phyloP scores from a whole-genome alignment of 1,284 basidiomycete species.

The Moesziomyces globuligerus region DNA sequence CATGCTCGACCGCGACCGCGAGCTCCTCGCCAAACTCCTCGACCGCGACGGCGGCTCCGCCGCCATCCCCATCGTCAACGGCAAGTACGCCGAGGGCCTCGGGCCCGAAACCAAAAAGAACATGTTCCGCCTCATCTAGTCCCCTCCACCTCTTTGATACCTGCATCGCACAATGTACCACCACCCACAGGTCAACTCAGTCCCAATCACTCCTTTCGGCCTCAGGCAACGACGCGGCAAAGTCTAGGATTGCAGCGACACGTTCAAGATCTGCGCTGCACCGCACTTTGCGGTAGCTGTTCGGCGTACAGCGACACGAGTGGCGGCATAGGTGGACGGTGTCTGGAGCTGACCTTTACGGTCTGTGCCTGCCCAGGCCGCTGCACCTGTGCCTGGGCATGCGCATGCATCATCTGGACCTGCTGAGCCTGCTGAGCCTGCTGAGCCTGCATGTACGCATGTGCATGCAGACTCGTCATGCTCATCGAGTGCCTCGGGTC shows the following conservation, averaged over 20 bases:
- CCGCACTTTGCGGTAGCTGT: slow-evolving; percentile 28
- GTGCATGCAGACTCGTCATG: slow-evolving; percentile 38
- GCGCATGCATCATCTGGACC: slow-evolving; percentile 6
- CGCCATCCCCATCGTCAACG: slow-evolving; percentile 44
- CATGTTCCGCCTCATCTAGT: slow-evolving; percentile 53
- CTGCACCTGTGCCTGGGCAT: neutral
- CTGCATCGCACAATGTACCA: too few relatives aligned
- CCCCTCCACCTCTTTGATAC: too few relatives aligned
- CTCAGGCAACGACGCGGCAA: too few relatives aligned
- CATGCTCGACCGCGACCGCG: slow-evolving; percentile 44
- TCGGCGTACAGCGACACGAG: slow-evolving; percentile 33
- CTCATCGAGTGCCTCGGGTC: slow-evolving; percentile 35
- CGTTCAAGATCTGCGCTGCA: slow-evolving; percentile 5
- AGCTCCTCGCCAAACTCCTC: slow-evolving; percentile 39
- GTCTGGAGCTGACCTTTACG: slow-evolving; percentile 15
- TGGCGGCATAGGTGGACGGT: slow-evolving; percentile 12
- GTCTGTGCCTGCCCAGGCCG: slow-evolving; percentile 18
- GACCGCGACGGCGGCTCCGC: slow-evolving; percentile 47
- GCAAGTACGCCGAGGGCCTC: slow-evolving; percentile 46
- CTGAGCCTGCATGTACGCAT: slow-evolving; percentile 28
- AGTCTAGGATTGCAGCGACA: too few relatives aligned
- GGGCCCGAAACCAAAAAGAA: slow-evolving; percentile 54
- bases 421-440: slow-evolving; percentile 8
- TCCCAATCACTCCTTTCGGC: too few relatives aligned
- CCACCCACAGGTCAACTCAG: too few relatives aligned